Percentiles rank a stretch among this genome's conserved stretches.
These are phyloP conservation scores for Russula lepida DNA, from an alignment of 768 basidiomycete species.

Conservation along the genomic window DNA sequence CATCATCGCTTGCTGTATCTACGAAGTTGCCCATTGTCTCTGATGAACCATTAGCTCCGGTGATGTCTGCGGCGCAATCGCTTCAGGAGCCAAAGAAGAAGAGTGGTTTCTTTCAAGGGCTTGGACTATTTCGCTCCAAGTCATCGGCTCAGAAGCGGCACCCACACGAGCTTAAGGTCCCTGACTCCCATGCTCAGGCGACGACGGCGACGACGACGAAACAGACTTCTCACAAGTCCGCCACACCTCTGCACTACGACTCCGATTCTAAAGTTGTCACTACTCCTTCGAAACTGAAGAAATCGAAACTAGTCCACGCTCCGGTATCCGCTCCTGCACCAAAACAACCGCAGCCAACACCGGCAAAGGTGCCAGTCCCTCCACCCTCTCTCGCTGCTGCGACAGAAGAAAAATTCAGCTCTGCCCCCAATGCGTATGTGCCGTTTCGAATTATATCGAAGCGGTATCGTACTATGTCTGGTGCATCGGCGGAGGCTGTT, in stretches of 20 bases:
- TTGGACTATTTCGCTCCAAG: conserved; percentile 20
- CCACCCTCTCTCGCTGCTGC: neutral
- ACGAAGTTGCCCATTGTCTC: conserved; percentile 15
- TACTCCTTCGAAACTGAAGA: conserved; percentile 8
- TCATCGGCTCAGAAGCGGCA: conserved; percentile 17
- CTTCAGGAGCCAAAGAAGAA: conserved; percentile 21
- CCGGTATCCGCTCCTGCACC: neutral
- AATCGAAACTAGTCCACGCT: neutral
- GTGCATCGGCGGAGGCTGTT: conserved; percentile 67
- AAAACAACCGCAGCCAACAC: neutral
- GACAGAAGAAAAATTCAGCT: conserved; percentile 26
- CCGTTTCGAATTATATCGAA: conserved; percentile 58
- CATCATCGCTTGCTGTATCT: conserved; percentile 20
- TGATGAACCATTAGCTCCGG: conserved; percentile 14
- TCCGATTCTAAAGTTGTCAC: conserved; percentile 11
- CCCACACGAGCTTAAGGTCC: neutral
- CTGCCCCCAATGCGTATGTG: conserved; percentile 43
- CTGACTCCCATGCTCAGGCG: conserved; percentile 4
- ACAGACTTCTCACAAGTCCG: neutral
- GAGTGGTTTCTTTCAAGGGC: conserved; percentile 18
- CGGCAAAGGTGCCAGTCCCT: neutral
- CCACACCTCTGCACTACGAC: conserved; percentile 8
- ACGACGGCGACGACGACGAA: conserved; percentile 3
- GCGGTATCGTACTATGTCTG: conserved; percentile 59
- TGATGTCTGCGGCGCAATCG: conserved; percentile 16